Conservation (phyloP, 352 stramenopile species). For the Globisporangium iwayamae region DNA sequence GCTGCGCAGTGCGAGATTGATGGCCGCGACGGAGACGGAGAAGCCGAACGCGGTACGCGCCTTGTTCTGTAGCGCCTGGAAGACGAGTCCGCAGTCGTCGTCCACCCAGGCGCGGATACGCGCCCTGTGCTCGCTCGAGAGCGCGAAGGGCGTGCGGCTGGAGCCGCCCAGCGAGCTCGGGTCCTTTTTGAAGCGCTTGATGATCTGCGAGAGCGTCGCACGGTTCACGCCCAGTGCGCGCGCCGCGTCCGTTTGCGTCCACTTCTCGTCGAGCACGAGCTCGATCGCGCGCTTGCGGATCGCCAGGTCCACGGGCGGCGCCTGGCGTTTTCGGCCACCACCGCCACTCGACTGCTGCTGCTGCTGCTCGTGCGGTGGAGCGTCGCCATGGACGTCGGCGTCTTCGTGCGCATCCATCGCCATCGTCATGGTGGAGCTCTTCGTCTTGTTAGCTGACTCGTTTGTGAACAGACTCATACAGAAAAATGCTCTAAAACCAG, state of each 20-base stretch:
- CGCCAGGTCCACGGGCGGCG: no score
- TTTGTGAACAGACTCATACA: no score
- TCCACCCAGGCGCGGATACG: slow-evolving; percentile 20
- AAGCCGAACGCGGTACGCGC: background rate
- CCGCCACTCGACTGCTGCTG: no score
- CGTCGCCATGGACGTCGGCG: no score
- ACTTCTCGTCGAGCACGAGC: slow-evolving; percentile 33
- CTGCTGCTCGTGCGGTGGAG: no score
- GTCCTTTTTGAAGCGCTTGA: slow-evolving; percentile 66
- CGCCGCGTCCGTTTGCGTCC: slow-evolving; percentile 43
- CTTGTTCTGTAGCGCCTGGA: background rate
- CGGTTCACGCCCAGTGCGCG: slow-evolving; percentile 51
- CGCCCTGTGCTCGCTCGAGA: slow-evolving; percentile 39
- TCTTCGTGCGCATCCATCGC: no score
- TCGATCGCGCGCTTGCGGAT: slow-evolving; percentile 25
- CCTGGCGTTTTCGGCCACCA: no score
- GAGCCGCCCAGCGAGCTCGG: slow-evolving; percentile 8
- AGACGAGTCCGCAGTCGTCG: slow-evolving; percentile 25
- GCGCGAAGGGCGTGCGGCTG: slow-evolving; percentile 43
- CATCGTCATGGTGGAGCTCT: no score
- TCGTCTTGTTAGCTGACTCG: no score
- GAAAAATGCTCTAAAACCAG: no score
- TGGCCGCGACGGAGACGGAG: background rate
- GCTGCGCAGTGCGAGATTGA: background rate
- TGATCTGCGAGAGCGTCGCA: slow-evolving; percentile 59